Evolutionary conservation across 371 early-diverging fungal genomes (phyloP).

Genomic region (Lichtheimia hyalospora): DNA sequence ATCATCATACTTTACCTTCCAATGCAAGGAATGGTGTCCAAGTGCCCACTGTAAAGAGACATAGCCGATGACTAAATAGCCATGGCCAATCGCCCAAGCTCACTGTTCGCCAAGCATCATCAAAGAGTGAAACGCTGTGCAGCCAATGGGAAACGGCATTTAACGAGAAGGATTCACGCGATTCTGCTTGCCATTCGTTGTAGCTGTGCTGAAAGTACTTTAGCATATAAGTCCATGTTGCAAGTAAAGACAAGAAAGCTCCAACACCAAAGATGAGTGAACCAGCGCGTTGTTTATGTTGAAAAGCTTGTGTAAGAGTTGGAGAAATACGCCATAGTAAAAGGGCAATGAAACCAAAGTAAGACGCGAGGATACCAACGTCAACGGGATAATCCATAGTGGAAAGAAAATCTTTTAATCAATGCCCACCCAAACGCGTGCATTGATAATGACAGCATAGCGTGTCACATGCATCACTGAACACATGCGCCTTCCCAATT

Average conservation of each 20-base stretch:
- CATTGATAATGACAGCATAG: too few species aligned
- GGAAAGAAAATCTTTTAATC: not conserved
- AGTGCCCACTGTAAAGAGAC: conserved; percentile 35
- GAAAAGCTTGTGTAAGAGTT: conserved; percentile 5
- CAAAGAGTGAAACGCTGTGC: conserved; percentile 34
- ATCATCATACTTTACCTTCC: conserved; percentile 28
- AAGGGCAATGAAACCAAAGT: conserved; percentile 31
- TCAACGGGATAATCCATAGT: conserved; percentile 32
- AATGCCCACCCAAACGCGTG: too few species aligned
- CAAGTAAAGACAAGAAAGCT: conserved; percentile 16
- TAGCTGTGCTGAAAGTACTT: conserved; percentile 35
- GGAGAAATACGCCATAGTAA: conserved; percentile 25
- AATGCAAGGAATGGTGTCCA: conserved; percentile 47
- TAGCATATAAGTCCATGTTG: conserved; percentile 46
- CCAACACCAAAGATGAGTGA: conserved; percentile 15
- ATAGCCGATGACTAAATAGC: conserved; percentile 48
- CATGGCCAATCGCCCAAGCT: conserved; percentile 34
- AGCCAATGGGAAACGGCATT: conserved; percentile 43
- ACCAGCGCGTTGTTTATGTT: not conserved
- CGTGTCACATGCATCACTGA: too few species aligned
- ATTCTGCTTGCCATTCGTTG: conserved; percentile 13
- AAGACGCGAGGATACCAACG: conserved; percentile 32
- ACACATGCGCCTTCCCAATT: too few species aligned
- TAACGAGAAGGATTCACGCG: conserved; percentile 9
- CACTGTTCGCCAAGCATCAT: conserved; percentile 41